These are phyloP conservation scores for Alternaria postmessia DNA, from an alignment of 2,329 filamentous ascomycete species.

Conservation along the genomic window DNA sequence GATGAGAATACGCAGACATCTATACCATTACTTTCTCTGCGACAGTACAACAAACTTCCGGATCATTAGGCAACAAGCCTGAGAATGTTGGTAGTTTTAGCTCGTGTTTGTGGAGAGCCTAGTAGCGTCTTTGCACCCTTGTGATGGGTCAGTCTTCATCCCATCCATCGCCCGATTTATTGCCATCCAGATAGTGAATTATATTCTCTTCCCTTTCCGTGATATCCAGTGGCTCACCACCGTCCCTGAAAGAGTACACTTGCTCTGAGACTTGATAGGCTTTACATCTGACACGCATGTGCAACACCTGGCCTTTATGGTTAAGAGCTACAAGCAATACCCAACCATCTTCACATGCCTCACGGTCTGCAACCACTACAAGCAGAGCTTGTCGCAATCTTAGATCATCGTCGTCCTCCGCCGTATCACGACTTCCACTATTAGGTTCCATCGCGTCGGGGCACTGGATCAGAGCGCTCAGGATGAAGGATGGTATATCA, in stretches of 20 bases:
- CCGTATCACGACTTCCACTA: neutral
- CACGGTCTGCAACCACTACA: neutral
- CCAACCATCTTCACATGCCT: conserved; percentile 8
- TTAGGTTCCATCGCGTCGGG: conserved; percentile 3
- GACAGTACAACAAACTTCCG: no score
- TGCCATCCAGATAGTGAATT: neutral
- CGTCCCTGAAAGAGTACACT: neutral
- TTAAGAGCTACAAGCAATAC: conserved; percentile 3
- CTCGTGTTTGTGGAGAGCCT: no score
- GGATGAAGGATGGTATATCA: conserved; percentile 5
- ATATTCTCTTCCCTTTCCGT: neutral
- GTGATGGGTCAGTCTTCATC: neutral
- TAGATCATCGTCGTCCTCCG: neutral
- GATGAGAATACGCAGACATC: no score
- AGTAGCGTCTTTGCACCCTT: neutral
- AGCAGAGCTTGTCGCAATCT: neutral
- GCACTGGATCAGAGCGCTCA: conserved; percentile 4
- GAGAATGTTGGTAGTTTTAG: no score
- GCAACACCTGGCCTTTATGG: conserved; percentile 1
- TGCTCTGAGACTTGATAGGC: neutral
- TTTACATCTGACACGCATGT: conserved; percentile 3
- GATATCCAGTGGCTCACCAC: neutral
- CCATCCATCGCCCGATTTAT: conserved; percentile 6
- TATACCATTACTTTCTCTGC: no score
- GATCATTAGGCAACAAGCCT: no score